Evolutionary conservation across 768 basidiomycete species (phyloP).

Genomic region (Amanita rimosa): DNA sequence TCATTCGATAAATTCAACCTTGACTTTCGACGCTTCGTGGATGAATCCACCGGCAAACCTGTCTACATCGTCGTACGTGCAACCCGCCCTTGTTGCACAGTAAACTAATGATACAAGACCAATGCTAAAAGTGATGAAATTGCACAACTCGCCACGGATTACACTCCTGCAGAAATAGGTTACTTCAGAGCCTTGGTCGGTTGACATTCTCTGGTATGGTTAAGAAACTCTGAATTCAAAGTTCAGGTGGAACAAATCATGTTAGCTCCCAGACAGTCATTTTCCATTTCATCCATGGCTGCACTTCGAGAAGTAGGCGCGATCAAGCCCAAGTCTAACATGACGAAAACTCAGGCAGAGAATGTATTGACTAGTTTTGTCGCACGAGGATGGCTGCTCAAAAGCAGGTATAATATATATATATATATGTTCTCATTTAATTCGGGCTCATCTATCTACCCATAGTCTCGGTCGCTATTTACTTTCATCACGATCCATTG

Average conservation of each 20-base stretch:
- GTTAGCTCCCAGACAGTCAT: conserved; percentile 64
- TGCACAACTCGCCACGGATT: conserved; percentile 79
- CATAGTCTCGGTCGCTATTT: conserved; percentile 61
- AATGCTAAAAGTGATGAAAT: conserved; percentile 75
- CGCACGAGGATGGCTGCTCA: conserved; percentile 68
- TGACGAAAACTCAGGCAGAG: conserved; percentile 72
- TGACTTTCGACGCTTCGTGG: conserved; percentile 51
- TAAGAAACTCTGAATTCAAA: neutral
- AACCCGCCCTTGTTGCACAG: neutral
- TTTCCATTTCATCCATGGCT: conserved; percentile 65
- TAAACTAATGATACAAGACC: conserved; percentile 36
- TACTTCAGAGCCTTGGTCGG: conserved; percentile 79
- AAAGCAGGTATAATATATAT: conserved; percentile 74
- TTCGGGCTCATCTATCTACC: conserved; percentile 2
- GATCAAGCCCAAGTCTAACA: conserved; percentile 44
- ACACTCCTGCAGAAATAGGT: conserved; percentile 64
- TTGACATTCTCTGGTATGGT: conserved; percentile 4
- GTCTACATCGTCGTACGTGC: conserved; percentile 59
- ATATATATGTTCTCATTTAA: conserved; percentile 1
- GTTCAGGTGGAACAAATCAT: conserved; percentile 79
- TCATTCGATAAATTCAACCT: conserved; percentile 62
- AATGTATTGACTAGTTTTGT: conserved; percentile 68
- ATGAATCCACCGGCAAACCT: conserved; percentile 53
- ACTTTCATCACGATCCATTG: conserved; percentile 59
- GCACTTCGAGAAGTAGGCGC: conserved; percentile 60